Conservation (phyloP, 129 eudicot genomes). For the Flaveria trinervia region DNA sequence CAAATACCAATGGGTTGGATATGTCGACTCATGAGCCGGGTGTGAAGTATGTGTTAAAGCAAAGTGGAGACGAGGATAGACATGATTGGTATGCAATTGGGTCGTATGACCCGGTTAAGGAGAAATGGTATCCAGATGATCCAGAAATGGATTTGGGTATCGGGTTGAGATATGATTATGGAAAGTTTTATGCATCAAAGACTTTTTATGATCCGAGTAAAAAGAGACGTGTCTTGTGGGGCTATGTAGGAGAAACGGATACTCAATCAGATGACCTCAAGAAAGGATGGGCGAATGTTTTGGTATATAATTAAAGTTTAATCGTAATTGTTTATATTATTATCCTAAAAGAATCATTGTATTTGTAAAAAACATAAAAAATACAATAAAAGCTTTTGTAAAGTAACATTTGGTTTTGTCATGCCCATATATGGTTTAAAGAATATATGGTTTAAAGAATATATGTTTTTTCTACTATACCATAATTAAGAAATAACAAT, state of each 20-base stretch:
- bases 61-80: constrained; percentile 64
- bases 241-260: constrained; percentile 72
- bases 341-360: too few relatives aligned
- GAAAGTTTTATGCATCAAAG: constrained; percentile 77
- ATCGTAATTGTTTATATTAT: too few relatives aligned
- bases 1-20: constrained; percentile 54
- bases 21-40: constrained; percentile 56
- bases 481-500: too few relatives aligned
- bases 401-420: not conserved
- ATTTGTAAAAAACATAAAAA: too few relatives aligned
- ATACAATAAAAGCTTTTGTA: not conserved
- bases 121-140: constrained; percentile 77
- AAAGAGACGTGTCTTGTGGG: constrained; percentile 70
- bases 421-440: too few relatives aligned
- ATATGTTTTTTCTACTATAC: not conserved
- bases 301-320: constrained; percentile 39
- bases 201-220: constrained; percentile 68
- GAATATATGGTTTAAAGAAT: too few relatives aligned
- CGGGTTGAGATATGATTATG: constrained; percentile 73
- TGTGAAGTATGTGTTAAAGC: constrained; percentile 67
- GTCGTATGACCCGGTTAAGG: constrained; percentile 48
- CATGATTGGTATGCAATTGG: constrained; percentile 79
- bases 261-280: constrained; percentile 42
- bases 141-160: constrained; percentile 72
- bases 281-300: constrained; percentile 78